Conservation (phyloP, 352 stramenopile species). For the Porosira glacialis region DNA sequence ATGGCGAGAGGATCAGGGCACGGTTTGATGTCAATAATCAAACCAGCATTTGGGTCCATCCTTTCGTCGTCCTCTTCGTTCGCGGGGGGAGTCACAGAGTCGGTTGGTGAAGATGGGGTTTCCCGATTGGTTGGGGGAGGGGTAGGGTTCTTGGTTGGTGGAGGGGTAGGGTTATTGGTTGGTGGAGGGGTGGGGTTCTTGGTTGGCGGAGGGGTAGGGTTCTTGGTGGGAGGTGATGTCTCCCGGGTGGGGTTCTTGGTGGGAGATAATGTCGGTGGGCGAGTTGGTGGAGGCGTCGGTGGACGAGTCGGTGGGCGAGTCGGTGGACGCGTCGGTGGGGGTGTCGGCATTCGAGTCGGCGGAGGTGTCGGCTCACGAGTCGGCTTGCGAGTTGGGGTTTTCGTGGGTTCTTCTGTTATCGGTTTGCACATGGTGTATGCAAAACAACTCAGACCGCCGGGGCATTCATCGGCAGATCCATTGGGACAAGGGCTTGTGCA, state of each 20-base stretch:
- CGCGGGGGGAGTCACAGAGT: slow-evolving; percentile 2
- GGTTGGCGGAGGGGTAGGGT: slow-evolving; percentile 29
- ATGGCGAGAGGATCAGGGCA: slow-evolving; percentile 41
- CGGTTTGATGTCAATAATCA: too few species aligned
- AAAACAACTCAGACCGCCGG: slow-evolving; percentile 65
- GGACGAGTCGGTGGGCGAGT: neutral
- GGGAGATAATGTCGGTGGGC: neutral
- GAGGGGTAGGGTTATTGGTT: slow-evolving; percentile 18
- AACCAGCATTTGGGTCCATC: too few species aligned
- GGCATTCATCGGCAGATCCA: slow-evolving; percentile 60
- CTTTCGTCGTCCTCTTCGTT: too few species aligned
- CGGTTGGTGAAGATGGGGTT: slow-evolving; percentile 9
- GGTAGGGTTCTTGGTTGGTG: slow-evolving; percentile 12
- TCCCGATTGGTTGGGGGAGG: slow-evolving; percentile 1
- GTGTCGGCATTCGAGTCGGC: neutral
- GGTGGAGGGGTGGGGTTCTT: slow-evolving; percentile 23
- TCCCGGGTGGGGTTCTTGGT: too few species aligned
- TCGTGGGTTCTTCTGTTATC: too few species aligned
- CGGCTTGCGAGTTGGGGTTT: neutral
- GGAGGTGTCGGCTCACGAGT: neutral
- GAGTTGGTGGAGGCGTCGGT: neutral
- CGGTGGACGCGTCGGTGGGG: neutral
- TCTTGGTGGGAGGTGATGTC: slow-evolving; percentile 28
- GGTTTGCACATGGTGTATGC: slow-evolving; percentile 69
- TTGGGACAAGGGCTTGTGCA: slow-evolving; percentile 52